Evolutionary conservation across 2,329 filamentous ascomycete genomes (phyloP), one percentile per base, ranked within the genome.

Genomic region (Delphinella strobiligena): DNA sequence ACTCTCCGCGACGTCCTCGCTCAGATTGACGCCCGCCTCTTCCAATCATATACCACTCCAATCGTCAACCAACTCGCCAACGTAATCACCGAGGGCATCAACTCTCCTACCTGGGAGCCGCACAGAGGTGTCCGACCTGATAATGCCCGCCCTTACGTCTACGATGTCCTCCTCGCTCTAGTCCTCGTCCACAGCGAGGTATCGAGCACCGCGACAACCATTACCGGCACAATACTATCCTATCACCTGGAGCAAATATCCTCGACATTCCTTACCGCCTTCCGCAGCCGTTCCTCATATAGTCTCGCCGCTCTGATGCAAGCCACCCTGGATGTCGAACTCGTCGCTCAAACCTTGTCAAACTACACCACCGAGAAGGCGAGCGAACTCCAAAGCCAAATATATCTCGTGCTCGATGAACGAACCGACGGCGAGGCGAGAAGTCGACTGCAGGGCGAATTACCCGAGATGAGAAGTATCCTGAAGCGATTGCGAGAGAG

Each of bases 251-350:
- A 94, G 56, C 77, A 87, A 53, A 74, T 82, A 9, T 89, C 82
- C 9, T 66, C 73, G 4, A 79, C 87, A 45, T 77, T 96, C n/a
- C 77, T 95, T 12, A 74, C 80, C 19, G 80, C 85, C 0, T 94
- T 96, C 68, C 68, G 73, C 58, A 57, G 68, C 27, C 77, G 63
- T 0, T 31, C 44, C 14, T 47, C 80, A 5, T 96, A 91, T 62
- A 73, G 78, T 1, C 76, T 98, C 0, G 70, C 81, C 4, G 80
- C 83, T 5, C 74, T 98, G 37, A 93, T 96, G 80, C 93, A 98
- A 62, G 93, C 93, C 1, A 98, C 91, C 0, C 75, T 98, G 1
- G 91, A 98, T 54, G 88, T 95, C 1, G 91, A 98, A 61, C 96
- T 98, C 55, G 80, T 96, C 42, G 85, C 88, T 1, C 91, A 98